Conservation (phyloP, 805 yeast genomes). For the Tetrapisispora taiwanensis region DNA sequence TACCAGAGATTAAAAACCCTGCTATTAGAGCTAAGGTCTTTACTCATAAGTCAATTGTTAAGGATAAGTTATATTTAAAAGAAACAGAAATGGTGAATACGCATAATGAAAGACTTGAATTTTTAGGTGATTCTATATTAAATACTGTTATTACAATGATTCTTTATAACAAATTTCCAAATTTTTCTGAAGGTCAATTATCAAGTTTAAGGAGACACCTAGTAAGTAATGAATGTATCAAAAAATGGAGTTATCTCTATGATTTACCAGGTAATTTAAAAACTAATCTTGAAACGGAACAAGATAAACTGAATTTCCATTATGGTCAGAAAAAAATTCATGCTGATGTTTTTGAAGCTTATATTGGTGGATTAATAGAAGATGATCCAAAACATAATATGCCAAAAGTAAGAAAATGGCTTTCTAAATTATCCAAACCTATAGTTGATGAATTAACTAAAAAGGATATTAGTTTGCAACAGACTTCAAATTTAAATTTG, state of each 20-base stretch:
- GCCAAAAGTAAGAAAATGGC: constrained; percentile 46
- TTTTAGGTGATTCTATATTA: constrained; percentile 79
- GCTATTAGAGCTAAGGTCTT: constrained; percentile 61
- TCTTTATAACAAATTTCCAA: constrained; percentile 55
- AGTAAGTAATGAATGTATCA: constrained; percentile 62
- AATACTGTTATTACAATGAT: constrained; percentile 63
- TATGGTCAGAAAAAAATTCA: constrained; percentile 56
- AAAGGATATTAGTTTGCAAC: constrained; percentile 21
- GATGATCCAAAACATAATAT: constrained; percentile 36
- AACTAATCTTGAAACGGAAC: constrained; percentile 34
- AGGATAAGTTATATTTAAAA: constrained; percentile 46
- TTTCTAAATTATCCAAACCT: constrained; percentile 41
- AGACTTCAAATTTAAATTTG: constrained; percentile 35
- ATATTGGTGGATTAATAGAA: constrained; percentile 76
- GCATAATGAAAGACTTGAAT: constrained; percentile 83
- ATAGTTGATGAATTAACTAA: constrained; percentile 25
- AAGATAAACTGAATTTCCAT: constrained; percentile 24
- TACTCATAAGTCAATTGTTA: constrained; percentile 65
- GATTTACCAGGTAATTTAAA: constrained; percentile 51
- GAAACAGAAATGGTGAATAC: constrained; percentile 46
- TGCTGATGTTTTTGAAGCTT: constrained; percentile 92
- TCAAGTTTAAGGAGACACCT: constrained; percentile 59
- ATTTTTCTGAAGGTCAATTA: constrained; percentile 70
- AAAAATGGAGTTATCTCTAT: constrained; percentile 60
- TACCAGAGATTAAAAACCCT: constrained; percentile 58